Evolutionary conservation across 176 grass and related monocot species (phyloP).

Genomic region (Alloteropsis semialata): DNA sequence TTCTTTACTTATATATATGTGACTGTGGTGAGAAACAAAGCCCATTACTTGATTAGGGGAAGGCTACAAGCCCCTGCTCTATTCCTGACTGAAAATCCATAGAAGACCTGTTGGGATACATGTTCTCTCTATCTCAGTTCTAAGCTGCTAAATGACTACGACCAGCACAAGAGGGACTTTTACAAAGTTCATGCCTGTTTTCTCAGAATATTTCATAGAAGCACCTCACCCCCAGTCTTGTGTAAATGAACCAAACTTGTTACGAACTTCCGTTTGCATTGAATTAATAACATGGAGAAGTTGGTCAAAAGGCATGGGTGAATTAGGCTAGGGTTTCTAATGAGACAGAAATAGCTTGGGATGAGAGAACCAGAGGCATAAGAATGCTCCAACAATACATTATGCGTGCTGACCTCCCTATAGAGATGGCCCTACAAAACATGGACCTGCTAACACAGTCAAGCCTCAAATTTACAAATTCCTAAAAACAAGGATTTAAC

Average conservation of each 20-base stretch:
- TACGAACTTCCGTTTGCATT: not conserved
- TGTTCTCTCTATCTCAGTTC: not conserved
- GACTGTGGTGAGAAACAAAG: not conserved
- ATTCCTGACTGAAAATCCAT: not conserved
- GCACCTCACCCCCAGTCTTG: not conserved
- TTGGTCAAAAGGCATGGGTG: not conserved
- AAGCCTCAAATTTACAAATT: not conserved
- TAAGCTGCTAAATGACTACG: not conserved
- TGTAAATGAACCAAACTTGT: not conserved
- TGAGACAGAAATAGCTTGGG: not conserved
- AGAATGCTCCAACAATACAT: not conserved
- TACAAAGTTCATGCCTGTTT: not conserved
- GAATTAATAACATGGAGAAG: not conserved
- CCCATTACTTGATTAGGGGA: not conserved
- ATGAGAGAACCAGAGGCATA: not conserved
- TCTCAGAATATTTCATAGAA: not conserved
- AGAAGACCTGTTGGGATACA: not conserved
- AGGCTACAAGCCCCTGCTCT: not conserved
- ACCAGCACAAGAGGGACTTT: not conserved
- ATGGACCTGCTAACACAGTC: not conserved
- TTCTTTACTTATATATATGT: not conserved
- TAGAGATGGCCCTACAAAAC: not conserved
- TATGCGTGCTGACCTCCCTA: not conserved
- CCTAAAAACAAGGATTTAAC: not conserved
- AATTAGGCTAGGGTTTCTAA: not conserved